These are phyloP conservation scores for Lachnellula cervina DNA, from an alignment of 2,329 filamentous ascomycete genomes.

Conservation along the genomic window DNA sequence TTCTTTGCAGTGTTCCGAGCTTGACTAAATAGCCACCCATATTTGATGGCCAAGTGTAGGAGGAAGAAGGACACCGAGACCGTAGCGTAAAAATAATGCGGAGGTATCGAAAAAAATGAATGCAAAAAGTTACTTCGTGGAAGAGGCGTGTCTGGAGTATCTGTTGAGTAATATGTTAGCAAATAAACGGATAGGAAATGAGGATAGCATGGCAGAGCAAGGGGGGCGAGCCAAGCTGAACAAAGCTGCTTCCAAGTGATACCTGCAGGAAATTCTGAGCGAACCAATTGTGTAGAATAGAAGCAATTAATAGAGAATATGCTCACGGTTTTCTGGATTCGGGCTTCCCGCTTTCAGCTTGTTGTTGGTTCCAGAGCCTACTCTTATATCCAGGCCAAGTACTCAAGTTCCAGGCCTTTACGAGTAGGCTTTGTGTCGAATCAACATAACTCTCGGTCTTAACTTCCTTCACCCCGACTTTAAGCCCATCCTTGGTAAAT, in stretches of 20 bases:
- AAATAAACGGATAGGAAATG: not conserved
- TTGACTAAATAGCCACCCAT: not conserved
- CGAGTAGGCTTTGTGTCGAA: conserved; percentile 62
- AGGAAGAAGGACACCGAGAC: not conserved
- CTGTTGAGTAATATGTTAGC: not conserved
- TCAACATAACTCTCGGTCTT: conserved; percentile 69
- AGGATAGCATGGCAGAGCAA: too few species aligned
- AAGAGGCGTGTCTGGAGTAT: not conserved
- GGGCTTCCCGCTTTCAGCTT: conserved; percentile 21
- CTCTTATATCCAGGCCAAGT: conserved; percentile 33
- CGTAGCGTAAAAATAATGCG: not conserved
- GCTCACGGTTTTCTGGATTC: conserved; percentile 28
- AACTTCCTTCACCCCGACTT: conserved; percentile 65
- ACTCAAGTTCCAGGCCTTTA: conserved; percentile 60
- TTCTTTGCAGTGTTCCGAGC: not conserved
- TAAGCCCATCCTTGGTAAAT: conserved; percentile 70
- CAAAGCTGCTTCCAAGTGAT: not conserved
- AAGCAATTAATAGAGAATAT: not conserved
- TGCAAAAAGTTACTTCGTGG: not conserved
- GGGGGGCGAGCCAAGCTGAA: not conserved
- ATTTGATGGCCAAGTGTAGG: not conserved
- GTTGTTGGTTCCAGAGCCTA: conserved; percentile 33
- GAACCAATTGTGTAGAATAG: not conserved
- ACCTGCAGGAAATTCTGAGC: not conserved
- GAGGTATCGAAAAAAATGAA: too few species aligned